These are phyloP conservation scores for Apiospora sp. DNA, from an alignment of 2,329 filamentous ascomycete species.

Conservation along the genomic window DNA sequence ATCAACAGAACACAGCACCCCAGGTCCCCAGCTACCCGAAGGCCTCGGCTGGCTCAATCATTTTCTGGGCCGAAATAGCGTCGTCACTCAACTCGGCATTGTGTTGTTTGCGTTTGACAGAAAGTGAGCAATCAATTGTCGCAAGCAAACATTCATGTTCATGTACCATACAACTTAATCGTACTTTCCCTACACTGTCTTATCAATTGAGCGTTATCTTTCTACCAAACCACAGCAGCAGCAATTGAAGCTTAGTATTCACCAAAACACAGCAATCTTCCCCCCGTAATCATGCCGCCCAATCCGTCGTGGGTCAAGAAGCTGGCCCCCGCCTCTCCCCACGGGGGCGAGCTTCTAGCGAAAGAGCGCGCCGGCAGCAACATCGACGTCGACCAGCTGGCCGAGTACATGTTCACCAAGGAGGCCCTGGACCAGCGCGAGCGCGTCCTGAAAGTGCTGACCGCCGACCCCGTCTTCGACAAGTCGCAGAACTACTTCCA, in stretches of 20 bases:
- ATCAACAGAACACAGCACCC: background rate
- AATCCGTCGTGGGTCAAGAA: constrained; percentile 65
- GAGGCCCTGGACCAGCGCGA: constrained; percentile 68
- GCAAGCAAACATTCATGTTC: constrained; percentile 1
- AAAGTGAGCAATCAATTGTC: background rate
- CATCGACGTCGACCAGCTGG: constrained; percentile 71
- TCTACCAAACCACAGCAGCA: background rate
- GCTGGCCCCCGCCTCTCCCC: constrained; percentile 70
- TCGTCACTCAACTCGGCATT: constrained; percentile 2
- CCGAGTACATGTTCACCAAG: constrained; percentile 74
- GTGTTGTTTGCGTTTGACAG: background rate
- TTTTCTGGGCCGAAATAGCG: constrained; percentile 8
- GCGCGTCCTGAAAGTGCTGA: constrained; percentile 69
- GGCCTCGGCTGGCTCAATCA: background rate
- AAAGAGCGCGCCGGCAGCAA: constrained; percentile 73
- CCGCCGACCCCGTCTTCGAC: constrained; percentile 75
- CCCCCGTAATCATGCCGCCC: background rate
- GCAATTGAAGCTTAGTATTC: no score
- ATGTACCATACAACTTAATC: background rate
- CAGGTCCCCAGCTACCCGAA: background rate
- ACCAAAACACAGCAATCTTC: background rate
- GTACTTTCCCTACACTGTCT: background rate
- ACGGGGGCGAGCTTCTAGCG: constrained; percentile 74
- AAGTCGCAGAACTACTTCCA: constrained; percentile 81
- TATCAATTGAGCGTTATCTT: constrained; percentile 9